A percentile compares a stretch with the other conserved stretches of the same genome.
Conservation (phyloP, 2,329 filamentous ascomycete genomes). For the Arthroderma sp. region DNA sequence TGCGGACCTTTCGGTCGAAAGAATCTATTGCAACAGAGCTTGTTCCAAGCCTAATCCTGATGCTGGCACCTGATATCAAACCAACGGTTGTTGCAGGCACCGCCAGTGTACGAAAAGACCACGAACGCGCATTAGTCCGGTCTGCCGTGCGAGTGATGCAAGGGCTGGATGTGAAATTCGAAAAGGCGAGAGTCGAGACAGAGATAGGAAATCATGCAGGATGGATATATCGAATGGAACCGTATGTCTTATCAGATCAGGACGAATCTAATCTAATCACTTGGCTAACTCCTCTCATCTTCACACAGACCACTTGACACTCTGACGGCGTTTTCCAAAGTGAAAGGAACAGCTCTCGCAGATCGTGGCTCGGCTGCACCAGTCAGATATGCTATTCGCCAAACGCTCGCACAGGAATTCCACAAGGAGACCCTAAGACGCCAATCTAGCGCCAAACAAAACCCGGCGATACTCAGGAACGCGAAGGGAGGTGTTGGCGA, state of each 20-base stretch:
- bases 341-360: slow-evolving; percentile 28
- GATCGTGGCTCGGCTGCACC: slow-evolving; percentile 48
- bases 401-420: slow-evolving; percentile 85
- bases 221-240: slow-evolving; percentile 91
- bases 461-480: slow-evolving; percentile 19
- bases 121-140: slow-evolving; percentile 66
- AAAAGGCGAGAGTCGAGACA: slow-evolving; percentile 64
- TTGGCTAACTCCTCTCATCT: neutral
- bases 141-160: slow-evolving; percentile 69
- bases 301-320: slow-evolving; percentile 53
- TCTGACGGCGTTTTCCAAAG: slow-evolving; percentile 50
- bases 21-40: slow-evolving; percentile 70
- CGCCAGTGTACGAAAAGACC: slow-evolving; percentile 77
- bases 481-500: slow-evolving; percentile 11
- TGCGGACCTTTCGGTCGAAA: slow-evolving; percentile 64
- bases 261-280: neutral
- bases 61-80: slow-evolving; percentile 80
- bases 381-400: slow-evolving; percentile 81
- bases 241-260: slow-evolving; percentile 43
- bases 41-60: slow-evolving; percentile 67
- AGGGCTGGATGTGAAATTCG: slow-evolving; percentile 69
- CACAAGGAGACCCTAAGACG: slow-evolving; percentile 56
- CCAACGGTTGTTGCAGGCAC: slow-evolving; percentile 71
- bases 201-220: slow-evolving; percentile 47
- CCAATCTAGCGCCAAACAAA: slow-evolving; percentile 50